Evolutionary conservation across 352 stramenopile species (phyloP).

Genomic region (Elongisporangium anandrum): DNA sequence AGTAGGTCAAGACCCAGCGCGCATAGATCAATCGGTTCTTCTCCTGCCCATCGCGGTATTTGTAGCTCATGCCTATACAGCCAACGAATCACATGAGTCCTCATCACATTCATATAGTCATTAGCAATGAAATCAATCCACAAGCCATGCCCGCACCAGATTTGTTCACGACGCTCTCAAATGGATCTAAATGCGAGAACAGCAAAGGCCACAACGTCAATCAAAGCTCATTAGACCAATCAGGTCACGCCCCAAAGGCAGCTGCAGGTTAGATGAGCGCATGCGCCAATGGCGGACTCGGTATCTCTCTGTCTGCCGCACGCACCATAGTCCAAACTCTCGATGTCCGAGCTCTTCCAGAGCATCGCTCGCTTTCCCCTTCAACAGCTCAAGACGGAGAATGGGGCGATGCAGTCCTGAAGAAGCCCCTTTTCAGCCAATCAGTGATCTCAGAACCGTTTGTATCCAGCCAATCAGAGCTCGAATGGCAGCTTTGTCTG

Average conservation of each 20-base stretch:
- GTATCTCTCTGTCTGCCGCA: background rate
- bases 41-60: constrained; percentile 77
- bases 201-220: background rate
- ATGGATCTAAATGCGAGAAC: constrained; percentile 51
- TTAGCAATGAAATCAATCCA: background rate
- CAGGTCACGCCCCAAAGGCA: background rate
- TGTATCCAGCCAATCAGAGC: constrained; percentile 5
- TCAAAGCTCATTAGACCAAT: background rate
- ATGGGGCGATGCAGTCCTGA: background rate
- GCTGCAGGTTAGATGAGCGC: background rate
- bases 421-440: constrained; percentile 13
- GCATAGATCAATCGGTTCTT: constrained; percentile 75
- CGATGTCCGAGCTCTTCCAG: constrained; percentile 64
- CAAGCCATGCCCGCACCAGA: constrained; percentile 18
- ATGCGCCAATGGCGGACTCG: background rate
- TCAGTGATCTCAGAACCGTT: constrained; percentile 1
- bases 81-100: background rate
- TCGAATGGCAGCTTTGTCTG: background rate
- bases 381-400: background rate
- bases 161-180: constrained; percentile 88
- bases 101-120: background rate
- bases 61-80: constrained; percentile 55
- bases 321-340: constrained; percentile 83
- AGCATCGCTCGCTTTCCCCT: constrained; percentile 22
- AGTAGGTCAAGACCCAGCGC: constrained; percentile 74